Conservation (phyloP, 169 alveolate species). For the Perkinsus chesapeaki region DNA sequence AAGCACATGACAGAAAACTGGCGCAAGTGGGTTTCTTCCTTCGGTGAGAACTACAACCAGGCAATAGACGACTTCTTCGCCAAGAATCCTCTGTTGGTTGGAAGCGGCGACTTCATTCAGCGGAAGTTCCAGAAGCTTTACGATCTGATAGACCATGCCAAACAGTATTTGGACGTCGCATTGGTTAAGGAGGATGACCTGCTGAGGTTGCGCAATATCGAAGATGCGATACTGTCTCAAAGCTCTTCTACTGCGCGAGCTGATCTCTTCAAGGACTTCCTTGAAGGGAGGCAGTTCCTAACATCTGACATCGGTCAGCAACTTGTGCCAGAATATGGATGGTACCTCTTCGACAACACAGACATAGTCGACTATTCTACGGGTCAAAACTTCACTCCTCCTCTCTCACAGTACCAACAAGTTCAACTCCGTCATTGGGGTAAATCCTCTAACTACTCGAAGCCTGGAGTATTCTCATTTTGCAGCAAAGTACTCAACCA, state of each 20-base stretch:
- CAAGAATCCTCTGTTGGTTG: neutral
- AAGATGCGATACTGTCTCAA: neutral
- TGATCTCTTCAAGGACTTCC: neutral
- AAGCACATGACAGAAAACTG: neutral
- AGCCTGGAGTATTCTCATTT: neutral
- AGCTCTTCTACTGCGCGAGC: neutral
- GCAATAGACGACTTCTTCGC: neutral
- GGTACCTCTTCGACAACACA: neutral
- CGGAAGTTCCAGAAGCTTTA: neutral
- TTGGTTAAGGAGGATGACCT: neutral
- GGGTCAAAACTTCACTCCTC: neutral
- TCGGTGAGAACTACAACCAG: neutral
- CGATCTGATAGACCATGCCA: neutral
- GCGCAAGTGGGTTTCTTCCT: neutral
- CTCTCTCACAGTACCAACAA: neutral
- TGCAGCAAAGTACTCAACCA: neutral
- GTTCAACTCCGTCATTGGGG: neutral
- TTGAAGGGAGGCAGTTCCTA: neutral
- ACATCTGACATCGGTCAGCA: neutral
- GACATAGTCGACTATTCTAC: neutral
- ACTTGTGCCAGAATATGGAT: neutral
- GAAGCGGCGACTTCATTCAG: neutral
- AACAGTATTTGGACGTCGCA: neutral
- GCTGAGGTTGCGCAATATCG: neutral
- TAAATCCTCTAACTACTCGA: neutral